Percentiles rank a stretch among this genome's conserved stretches.
Evolutionary conservation across 148 eudicot genomes (phyloP).

Genomic region (Amaranthus hypochondriacus): DNA sequence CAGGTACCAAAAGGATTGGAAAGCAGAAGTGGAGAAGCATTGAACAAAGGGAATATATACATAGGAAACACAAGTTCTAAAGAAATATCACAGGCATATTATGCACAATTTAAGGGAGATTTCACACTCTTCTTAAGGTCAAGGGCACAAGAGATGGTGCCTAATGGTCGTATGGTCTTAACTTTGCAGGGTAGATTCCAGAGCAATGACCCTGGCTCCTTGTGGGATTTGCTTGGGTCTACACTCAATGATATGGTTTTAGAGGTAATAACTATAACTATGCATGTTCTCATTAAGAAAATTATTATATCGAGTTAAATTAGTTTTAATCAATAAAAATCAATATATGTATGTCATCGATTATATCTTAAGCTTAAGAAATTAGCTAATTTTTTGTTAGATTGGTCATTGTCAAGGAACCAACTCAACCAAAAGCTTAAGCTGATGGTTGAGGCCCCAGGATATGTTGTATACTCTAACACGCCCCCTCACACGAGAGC

Average conservation of each 20-base stretch:
- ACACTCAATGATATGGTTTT: slow-evolving; percentile 10
- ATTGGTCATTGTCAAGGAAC: too few species aligned
- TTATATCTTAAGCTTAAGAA: too few species aligned
- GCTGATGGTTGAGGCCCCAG: too few species aligned
- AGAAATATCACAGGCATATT: slow-evolving; percentile 10
- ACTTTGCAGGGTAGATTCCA: slow-evolving; percentile 13
- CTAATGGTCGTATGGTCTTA: slow-evolving; percentile 23
- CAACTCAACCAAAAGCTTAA: too few species aligned
- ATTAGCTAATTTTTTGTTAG: too few species aligned
- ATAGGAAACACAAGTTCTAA: slow-evolving; percentile 23
- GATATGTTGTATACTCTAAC: too few species aligned
- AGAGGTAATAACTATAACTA: slow-evolving; percentile 6
- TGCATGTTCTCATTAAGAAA: not conserved
- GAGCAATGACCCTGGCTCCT: slow-evolving; percentile 8
- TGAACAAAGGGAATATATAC: slow-evolving; percentile 27
- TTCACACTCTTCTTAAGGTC: slow-evolving; percentile 16
- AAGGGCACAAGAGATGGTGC: slow-evolving; percentile 17
- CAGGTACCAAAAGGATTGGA: slow-evolving; percentile 27
- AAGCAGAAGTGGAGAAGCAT: slow-evolving; percentile 1
- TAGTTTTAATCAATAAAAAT: too few species aligned
- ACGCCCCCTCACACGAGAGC: too few species aligned
- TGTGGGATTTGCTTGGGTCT: slow-evolving; percentile 10
- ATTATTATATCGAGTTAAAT: too few species aligned
- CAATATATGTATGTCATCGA: too few species aligned
- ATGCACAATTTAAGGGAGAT: slow-evolving; percentile 20